Evolutionary conservation across 2,329 filamentous ascomycete genomes (phyloP), one percentile per base, ranked within the genome.

Genomic region (Apiospora phragmitis): DNA sequence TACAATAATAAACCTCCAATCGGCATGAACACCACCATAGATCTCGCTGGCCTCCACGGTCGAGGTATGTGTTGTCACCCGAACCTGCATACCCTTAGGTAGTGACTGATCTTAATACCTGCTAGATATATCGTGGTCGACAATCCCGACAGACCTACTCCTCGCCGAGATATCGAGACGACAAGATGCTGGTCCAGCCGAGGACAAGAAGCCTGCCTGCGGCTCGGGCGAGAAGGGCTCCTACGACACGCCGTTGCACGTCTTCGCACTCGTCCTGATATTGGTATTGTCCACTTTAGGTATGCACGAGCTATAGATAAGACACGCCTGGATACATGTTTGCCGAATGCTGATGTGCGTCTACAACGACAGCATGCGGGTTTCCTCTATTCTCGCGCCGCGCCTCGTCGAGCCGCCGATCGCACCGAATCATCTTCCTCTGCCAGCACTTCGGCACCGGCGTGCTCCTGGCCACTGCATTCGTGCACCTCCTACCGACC

Each of bases 401-500:
- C 73, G 84, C 87, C 47, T 87, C 87, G 47, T 85, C 86, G 67
- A 85, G 90, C 70, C 86, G 85, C 68, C 87, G 87, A 69, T 90
- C 91, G 68, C 86, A 85, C 73, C 85, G 80, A 29, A 85, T 92
- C 75, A 86, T 92, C 73, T 92, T 92, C 79, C 83, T 91, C 73
- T 91, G 90, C 76, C 89, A 92, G 74, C 92, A 94, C 82, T 92
- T 94, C 74, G 92, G 93, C 77, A 96, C 93, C 1, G 93, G 93
- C 71, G 94, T 96, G 26, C 85, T 96, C n/a, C 91, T 96, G 72
- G 93, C 94, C 14, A 96, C 93, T 1, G 93, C 93, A 70, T 96
- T 96, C 77, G 93, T 95, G 35, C 93, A 95, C 82, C 85, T 92
- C 16, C 86, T 92, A 4, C 91, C 89, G 69, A 93, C 89, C 35